Evolutionary conservation across 805 yeast genomes (phyloP).

Genomic region (Zygoascus biomembranicola): DNA sequence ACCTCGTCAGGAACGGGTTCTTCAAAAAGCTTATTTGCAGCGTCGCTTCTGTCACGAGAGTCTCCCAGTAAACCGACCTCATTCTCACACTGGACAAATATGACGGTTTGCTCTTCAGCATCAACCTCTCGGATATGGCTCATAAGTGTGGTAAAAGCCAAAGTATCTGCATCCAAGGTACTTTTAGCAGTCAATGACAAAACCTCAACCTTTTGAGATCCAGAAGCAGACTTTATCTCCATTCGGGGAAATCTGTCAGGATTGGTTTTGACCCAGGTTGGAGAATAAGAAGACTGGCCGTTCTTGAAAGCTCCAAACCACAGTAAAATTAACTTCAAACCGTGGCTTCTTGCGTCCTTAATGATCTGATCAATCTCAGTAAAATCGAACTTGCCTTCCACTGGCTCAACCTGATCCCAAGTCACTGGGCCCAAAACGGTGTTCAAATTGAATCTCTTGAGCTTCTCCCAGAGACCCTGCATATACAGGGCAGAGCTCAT

Average conservation of each 20-base stretch:
- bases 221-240: not conserved
- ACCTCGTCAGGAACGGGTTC: conserved; percentile 7
- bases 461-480: conserved; percentile 11
- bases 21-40: conserved; percentile 5
- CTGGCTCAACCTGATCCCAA: conserved; percentile 17
- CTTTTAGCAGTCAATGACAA: conserved; percentile 9
- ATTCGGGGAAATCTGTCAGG: conserved; percentile 10
- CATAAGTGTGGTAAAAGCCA: conserved; percentile 11
- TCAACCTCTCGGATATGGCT: conserved; percentile 9
- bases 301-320: conserved; percentile 18
- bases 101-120: conserved; percentile 6
- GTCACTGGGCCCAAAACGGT: conserved; percentile 13
- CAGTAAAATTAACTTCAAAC: conserved; percentile 7
- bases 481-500: conserved; percentile 12
- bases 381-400: conserved; percentile 12
- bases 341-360: conserved; percentile 10
- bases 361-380: conserved; percentile 10
- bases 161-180: conserved; percentile 6
- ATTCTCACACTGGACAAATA: conserved; percentile 16
- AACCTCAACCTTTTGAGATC: conserved; percentile 1
- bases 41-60: conserved; percentile 6
- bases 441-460: conserved; percentile 8
- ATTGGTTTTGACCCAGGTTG: conserved; percentile 12
- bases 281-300: conserved; percentile 12
- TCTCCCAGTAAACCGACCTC: conserved; percentile 15